phyloP scores from a whole-genome alignment of 1,284 basidiomycete species.

The Ustanciosporium gigantosporum region DNA sequence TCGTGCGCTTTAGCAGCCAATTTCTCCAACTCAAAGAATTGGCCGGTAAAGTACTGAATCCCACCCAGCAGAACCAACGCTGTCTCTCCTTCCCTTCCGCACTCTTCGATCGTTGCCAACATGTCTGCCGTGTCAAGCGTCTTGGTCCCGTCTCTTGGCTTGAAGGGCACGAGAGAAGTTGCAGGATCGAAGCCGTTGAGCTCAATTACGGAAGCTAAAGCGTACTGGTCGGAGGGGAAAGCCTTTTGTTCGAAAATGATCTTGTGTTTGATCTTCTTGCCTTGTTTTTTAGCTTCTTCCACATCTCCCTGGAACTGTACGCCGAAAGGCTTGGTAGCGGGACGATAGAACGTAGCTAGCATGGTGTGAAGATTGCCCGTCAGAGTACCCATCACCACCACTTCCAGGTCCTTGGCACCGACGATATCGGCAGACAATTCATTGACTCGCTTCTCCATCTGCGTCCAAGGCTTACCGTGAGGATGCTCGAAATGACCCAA shows the following conservation, averaged over 20 bases:
- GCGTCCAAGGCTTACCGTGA: conserved; percentile 79
- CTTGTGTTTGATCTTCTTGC: conserved; percentile 69
- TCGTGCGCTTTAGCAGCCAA: conserved; percentile 76
- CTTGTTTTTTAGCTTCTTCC: conserved; percentile 15
- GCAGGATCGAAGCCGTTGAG: conserved; percentile 78
- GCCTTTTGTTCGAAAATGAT: conserved; percentile 92
- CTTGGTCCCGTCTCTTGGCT: conserved; percentile 80
- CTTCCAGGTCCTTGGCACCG: conserved; percentile 83
- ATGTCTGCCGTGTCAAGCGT: conserved; percentile 90
- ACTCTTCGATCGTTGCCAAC: conserved; percentile 69
- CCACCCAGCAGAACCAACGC: conserved; percentile 53
- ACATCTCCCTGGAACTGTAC: conserved; percentile 23
- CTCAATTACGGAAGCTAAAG: conserved; percentile 82
- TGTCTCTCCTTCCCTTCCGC: conserved; percentile 47
- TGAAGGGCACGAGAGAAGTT: conserved; percentile 76
- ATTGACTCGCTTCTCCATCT: conserved; percentile 74
- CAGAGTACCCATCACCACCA: conserved; percentile 89
- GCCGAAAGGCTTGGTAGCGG: conserved; percentile 65
- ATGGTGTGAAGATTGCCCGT: conserved; percentile 93
- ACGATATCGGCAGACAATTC: conserved; percentile 80
- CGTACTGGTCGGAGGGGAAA: conserved; percentile 97
- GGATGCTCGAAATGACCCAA: conserved; percentile 90
- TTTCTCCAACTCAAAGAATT: conserved; percentile 82
- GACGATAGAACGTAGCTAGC: conserved; percentile 91
- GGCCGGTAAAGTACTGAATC: conserved; percentile 93